A percentile compares a stretch with the other conserved stretches of the same genome.
phyloP scores from a whole-genome alignment of 2,329 filamentous ascomycete genomes.

The Cladosporium halotolerans region DNA sequence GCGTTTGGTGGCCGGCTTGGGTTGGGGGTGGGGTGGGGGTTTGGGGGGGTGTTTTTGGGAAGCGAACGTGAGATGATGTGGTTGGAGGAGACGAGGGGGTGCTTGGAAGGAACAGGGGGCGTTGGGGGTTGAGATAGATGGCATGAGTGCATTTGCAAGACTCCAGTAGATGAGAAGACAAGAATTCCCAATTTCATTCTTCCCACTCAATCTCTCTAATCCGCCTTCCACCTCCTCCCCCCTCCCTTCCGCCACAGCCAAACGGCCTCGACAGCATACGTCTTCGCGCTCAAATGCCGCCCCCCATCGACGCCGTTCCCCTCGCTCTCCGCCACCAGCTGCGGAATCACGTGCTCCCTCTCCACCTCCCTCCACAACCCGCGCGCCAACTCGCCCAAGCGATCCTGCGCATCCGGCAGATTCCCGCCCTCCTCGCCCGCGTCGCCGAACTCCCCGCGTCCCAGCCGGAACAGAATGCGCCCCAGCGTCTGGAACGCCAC shows the following conservation, averaged over 20 bases:
- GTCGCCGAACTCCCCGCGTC: slow-evolving; percentile 62
- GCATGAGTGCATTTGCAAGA: not conserved
- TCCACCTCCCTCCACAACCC: slow-evolving; percentile 80
- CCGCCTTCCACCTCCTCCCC: slow-evolving; percentile 52
- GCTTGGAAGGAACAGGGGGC: not conserved
- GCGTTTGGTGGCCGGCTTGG: slow-evolving; percentile 31
- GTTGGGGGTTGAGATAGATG: not conserved
- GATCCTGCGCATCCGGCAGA: slow-evolving; percentile 41
- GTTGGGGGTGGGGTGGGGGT: slow-evolving; percentile 22
- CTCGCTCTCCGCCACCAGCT: slow-evolving; percentile 67
- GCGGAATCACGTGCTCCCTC: slow-evolving; percentile 69
- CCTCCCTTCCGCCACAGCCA: slow-evolving; percentile 79
- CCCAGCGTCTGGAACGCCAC: slow-evolving; percentile 89
- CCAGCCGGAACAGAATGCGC: slow-evolving; percentile 74
- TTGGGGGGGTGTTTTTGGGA: slow-evolving; percentile 16
- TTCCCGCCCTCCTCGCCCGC: slow-evolving; percentile 35
- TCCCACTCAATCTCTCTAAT: slow-evolving; percentile 17
- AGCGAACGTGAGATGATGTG: not conserved
- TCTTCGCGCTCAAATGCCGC: slow-evolving; percentile 67
- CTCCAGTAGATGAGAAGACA: not conserved
- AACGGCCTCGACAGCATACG: slow-evolving; percentile 81
- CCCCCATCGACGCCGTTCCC: slow-evolving; percentile 51
- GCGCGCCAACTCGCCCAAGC: slow-evolving; percentile 49
- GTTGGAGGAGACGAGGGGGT: not conserved
- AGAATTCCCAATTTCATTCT: not conserved